Evolutionary conservation across 202 grass and related monocot species (phyloP).

Genomic region (Brachypodium distachyon): DNA sequence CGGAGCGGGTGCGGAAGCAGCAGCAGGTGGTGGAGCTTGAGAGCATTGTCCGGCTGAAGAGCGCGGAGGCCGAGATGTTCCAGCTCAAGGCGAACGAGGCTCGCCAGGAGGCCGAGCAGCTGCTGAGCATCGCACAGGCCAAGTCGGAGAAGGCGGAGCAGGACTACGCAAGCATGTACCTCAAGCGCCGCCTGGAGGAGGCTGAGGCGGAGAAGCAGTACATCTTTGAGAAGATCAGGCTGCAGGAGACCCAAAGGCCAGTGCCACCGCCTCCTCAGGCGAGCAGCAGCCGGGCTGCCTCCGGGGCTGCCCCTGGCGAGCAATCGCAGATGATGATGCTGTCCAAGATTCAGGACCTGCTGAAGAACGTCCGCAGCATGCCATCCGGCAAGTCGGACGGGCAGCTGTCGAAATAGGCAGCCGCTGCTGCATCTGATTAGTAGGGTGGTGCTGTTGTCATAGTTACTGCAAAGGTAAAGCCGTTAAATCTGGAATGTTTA

Average conservation of each 20-base stretch:
- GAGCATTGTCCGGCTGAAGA: constrained; percentile 62
- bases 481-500: neutral
- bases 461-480: neutral
- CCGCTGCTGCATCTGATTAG: neutral
- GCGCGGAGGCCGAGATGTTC: constrained; percentile 85
- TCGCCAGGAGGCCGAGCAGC: constrained; percentile 61
- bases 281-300: neutral
- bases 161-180: constrained; percentile 74
- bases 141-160: constrained; percentile 72
- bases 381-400: constrained; percentile 34
- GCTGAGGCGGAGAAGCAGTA: constrained; percentile 86
- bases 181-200: constrained; percentile 76
- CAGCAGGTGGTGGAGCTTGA: constrained; percentile 73
- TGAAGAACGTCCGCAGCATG: constrained; percentile 60
- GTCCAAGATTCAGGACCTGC: constrained; percentile 81
- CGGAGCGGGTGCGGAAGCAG: constrained; percentile 37
- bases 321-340: constrained; percentile 57
- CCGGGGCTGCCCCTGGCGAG: neutral
- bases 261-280: neutral
- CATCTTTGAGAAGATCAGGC: constrained; percentile 71
- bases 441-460: neutral
- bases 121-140: constrained; percentile 53
- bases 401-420: constrained; percentile 41
- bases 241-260: constrained; percentile 39
- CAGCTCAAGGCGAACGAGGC: constrained; percentile 80